A percentile compares a stretch with the other conserved stretches of the same genome.
Evolutionary conservation across 2,329 filamentous ascomycete genomes (phyloP).

Genomic region (Fusarium pseudonygamai): DNA sequence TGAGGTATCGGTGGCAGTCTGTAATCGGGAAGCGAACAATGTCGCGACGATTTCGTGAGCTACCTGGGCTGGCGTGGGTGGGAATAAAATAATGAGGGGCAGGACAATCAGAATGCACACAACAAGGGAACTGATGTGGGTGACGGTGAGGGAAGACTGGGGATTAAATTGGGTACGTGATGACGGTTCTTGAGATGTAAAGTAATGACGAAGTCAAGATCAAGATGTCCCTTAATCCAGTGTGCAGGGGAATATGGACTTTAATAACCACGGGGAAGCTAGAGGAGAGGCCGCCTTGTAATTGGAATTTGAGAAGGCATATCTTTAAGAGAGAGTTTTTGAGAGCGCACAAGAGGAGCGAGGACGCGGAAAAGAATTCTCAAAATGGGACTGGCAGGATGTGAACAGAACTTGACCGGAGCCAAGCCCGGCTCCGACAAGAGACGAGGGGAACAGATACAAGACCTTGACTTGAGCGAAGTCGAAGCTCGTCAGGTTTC

Average conservation of each 20-base stretch:
- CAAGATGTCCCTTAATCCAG: slow-evolving; percentile 23
- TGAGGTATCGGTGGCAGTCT: slow-evolving; percentile 15
- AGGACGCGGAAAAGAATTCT: slow-evolving; percentile 44
- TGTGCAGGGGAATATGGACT: slow-evolving; percentile 10
- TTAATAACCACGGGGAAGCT: slow-evolving; percentile 35
- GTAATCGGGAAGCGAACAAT: slow-evolving; percentile 14
- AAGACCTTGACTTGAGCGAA: slow-evolving; percentile 31
- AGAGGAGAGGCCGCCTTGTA: slow-evolving; percentile 33
- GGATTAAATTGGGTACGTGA: slow-evolving; percentile 34
- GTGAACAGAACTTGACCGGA: slow-evolving; percentile 44
- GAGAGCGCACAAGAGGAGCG: slow-evolving; percentile 34
- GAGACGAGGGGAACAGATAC: slow-evolving; percentile 41
- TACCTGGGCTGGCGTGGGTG: slow-evolving; percentile 21
- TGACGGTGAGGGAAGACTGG: slow-evolving; percentile 22
- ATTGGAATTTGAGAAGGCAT: slow-evolving; percentile 35
- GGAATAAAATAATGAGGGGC: slow-evolving; percentile 33
- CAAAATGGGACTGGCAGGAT: slow-evolving; percentile 44
- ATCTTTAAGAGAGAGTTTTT: slow-evolving; percentile 41
- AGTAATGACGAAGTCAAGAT: slow-evolving; percentile 10
- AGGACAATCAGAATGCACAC: slow-evolving; percentile 29
- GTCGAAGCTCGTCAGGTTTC: slow-evolving; percentile 33
- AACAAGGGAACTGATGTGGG: slow-evolving; percentile 29
- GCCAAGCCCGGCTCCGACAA: slow-evolving; percentile 45
- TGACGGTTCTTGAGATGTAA: slow-evolving; percentile 25
- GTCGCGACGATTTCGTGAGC: slow-evolving; percentile 25